Evolutionary conservation across 345 rosid genomes (phyloP), one percentile per base, ranked within the genome.

Genomic region (Hevea brasiliensis): DNA sequence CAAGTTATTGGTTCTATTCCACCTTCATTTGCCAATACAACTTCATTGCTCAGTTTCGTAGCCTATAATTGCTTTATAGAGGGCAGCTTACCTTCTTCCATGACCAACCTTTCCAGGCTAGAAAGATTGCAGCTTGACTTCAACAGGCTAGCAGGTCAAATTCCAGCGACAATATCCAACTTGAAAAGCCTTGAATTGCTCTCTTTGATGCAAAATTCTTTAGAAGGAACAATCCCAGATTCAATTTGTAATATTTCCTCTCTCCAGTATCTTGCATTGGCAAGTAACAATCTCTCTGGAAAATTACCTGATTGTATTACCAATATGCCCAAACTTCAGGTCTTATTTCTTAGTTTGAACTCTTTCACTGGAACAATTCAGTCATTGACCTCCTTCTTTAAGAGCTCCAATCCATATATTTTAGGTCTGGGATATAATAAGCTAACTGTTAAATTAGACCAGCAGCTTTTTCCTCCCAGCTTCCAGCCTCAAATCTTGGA

Each of bases 41-140:
- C 76, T 64, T 60, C 76, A 8, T 47, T 79, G n/a, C 7, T 27
- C 24, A 4, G 40, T 29, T 71, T 79, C 65, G 10, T 6, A n/a
- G 76, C 79, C 11, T 44, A 20, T 7, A 37, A 40, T 72, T 72
- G 74, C 56, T 62, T 56, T 0, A 76, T 80, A 61, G 67, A 67
- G 57, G 83, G 83, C 5, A 24, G 6, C 5, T 45, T 80, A 61
- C 77, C 79, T 24, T 24, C 73, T 56, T 75, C 76, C 37, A 27
- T 75, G 65, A 47, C 57, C 40, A 72, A 80, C 40, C 70, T 75
- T 15, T 54, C 76, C 0, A 11, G 23, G 17, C 3, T 67, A 54
- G 73, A 72, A 55, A 15, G 0, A 2, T 44, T 75, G 69, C 0
- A 0, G 0, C 79, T n/a, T n/a, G n/a, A n/a, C n/a, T n/a, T n/a